Base-by-base conservation (phyloP, 2,329 filamentous ascomycete genomes). In the Ramularia endophylla region DNA sequence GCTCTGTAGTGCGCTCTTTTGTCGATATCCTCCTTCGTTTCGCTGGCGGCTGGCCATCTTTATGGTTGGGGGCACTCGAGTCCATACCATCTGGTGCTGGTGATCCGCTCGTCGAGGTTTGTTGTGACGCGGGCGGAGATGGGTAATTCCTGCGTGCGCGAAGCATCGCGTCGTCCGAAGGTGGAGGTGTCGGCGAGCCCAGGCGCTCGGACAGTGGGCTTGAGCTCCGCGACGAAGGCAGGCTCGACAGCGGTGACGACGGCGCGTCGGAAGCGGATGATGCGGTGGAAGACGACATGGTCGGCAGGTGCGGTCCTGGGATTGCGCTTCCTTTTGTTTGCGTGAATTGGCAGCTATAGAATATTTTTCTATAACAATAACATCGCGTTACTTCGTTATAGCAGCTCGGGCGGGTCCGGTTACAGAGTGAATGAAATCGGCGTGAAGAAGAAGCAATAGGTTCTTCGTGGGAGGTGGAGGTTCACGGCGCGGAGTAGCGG, bases 1-100 rank as follows among this genome's bases (percentile, higher is more conserved):
- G 79, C 55, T 86, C 78, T n/a, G 89, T 94, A 15, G 77, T 87
- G 55, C 87, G 83, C 56, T 85, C 74, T 58, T 78, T 80, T 25
- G 22, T 25, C 17, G 51, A 56, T 44, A 83, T 74, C 60, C 80
- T 81, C 57, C 85, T 80, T 64, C 84, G 84, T 72, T 94, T 95
- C 40, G 80, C 70, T 22, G 86, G 84, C 27, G 81, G 80, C 34
- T 74, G 76, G 38, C 78, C 80, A 56, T 85, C 80, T 60, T 73
- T 73, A 61, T 76, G 72, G 50, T 62, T 61, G 16, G 62, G 58
- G 42, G 66, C 62, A 53, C 54, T 61, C 46, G 62, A 62, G 25
- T 67, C 61, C 62, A 68, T 69, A 47, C 60, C 61, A 50, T 71
- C 67, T 16, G 69, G 69, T 12, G 58, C 61, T 9, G 70, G 70